Percentiles rank a stretch among this genome's conserved stretches.
These are phyloP conservation scores for Oryza meridionalis DNA, from an alignment of 176 grass and related monocot genomes.

Conservation along the genomic window DNA sequence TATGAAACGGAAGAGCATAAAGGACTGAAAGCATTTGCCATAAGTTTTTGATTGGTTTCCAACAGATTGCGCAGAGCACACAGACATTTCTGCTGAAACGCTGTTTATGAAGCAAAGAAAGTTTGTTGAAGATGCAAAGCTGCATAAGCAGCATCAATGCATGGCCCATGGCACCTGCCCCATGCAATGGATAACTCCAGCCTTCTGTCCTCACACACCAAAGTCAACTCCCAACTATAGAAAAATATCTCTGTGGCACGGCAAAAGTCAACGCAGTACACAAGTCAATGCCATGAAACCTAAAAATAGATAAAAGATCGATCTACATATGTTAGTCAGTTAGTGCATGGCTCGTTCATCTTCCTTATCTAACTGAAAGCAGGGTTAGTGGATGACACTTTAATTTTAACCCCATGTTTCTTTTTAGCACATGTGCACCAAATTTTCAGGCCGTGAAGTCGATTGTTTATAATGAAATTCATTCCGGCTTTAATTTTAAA, in stretches of 20 bases:
- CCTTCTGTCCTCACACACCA: background rate
- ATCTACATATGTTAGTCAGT: background rate
- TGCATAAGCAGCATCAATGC: background rate
- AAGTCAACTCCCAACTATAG: constrained; percentile 30
- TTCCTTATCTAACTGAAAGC: too few species aligned
- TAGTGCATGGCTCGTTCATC: background rate
- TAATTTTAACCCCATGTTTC: background rate
- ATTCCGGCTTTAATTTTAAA: too few species aligned
- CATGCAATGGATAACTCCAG: background rate
- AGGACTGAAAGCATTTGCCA: background rate
- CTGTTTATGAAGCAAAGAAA: background rate
- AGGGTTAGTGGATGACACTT: background rate
- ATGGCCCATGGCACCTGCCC: constrained; percentile 1
- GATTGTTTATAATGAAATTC: background rate
- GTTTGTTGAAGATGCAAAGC: background rate
- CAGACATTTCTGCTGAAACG: background rate
- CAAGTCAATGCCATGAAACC: background rate
- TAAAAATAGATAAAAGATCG: background rate
- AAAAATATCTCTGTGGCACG: background rate
- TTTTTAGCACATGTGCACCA: background rate
- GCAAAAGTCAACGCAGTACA: constrained; percentile 32
- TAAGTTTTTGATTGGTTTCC: background rate
- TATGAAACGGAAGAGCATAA: too few species aligned
- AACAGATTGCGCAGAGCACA: background rate
- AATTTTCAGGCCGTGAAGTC: background rate